Base-by-base conservation (phyloP, 2,329 filamentous ascomycete genomes). In the Albifimbria verrucaria region DNA sequence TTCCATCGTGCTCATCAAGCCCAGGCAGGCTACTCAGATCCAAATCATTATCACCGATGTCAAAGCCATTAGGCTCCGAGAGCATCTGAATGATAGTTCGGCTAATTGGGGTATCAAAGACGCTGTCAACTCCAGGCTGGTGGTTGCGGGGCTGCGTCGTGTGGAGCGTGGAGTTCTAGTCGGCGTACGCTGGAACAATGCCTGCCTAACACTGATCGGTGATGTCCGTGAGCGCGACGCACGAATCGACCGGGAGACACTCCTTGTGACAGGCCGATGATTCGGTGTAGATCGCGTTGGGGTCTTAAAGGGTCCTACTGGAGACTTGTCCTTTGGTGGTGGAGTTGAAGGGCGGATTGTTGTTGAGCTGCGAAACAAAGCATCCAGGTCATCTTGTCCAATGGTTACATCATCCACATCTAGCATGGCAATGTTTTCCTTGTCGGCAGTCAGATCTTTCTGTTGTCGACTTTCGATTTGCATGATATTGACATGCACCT, bases 331-430 rank as follows among this genome's bases (percentile, higher is more conserved):
- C 42, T 70, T 76, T 4, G 79, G 81, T 54, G 77, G 77, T 55
- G 77, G 82, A 4, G 77, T 85, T 50, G 73, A 85, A 50, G 71
- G 76, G 60, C 78, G 67, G 59, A 64, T 57, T 24, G 59, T 51
- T 52, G 72, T 73, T 56, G 70, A 80, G 63, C 74, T 87, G 52
- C 86, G 85, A 61, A 94, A 92, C 4, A 94, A 77, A 48, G 80
- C 77, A 41, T 83, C 80, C 6, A 89, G 68, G 32, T 81, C 78
- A 55, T 86, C 80, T 49, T 83, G 76, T 6, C 72, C 55, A 20
- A 56, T 52, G 4, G 28, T 49, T 17, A 55, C 51, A 21, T 48
- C 45, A 39, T 59, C 54, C 20, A 54, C 46, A 54, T 85, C 81
- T 17, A 36, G 4, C 45, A 83, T 78, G 48, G 69, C 68, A 55